Conservation (phyloP, 176 grass and related monocot species). For the Musa beccarii region DNA sequence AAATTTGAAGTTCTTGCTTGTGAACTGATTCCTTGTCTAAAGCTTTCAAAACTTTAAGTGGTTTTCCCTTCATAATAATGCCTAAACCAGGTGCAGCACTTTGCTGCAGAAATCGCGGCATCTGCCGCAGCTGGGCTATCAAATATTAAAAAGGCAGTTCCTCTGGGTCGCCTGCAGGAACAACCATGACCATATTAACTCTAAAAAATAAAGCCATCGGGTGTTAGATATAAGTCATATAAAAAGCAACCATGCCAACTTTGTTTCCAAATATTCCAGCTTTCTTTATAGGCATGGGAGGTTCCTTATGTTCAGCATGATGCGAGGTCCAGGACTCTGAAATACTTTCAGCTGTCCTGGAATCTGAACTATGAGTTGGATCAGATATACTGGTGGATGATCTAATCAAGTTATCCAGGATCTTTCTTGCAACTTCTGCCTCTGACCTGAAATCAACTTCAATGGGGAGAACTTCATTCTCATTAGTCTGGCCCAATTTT, state of each 20-base stretch:
- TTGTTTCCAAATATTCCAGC: conserved; percentile 12
- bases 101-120: conserved; percentile 59
- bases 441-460: conserved; percentile 58
- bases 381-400: conserved; percentile 47
- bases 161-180: conserved; percentile 65
- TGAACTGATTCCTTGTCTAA: conserved; percentile 81
- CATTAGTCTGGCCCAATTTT: background rate
- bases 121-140: conserved; percentile 50
- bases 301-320: conserved; percentile 32
- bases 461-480: conserved; percentile 26
- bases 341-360: conserved; percentile 26
- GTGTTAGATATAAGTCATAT: background rate
- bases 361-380: conserved; percentile 23
- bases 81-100: conserved; percentile 69
- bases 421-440: conserved; percentile 65
- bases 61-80: conserved; percentile 69
- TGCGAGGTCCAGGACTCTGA: conserved; percentile 23
- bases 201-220: background rate
- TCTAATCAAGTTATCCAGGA: conserved; percentile 78
- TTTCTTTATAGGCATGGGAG: conserved; percentile 22
- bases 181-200: background rate
- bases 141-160: conserved; percentile 78
- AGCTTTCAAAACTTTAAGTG: conserved; percentile 64
- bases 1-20: conserved; percentile 61
- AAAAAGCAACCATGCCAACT: background rate